These are phyloP conservation scores for Russula lepida DNA, from an alignment of 768 basidiomycete species.

Conservation along the genomic window DNA sequence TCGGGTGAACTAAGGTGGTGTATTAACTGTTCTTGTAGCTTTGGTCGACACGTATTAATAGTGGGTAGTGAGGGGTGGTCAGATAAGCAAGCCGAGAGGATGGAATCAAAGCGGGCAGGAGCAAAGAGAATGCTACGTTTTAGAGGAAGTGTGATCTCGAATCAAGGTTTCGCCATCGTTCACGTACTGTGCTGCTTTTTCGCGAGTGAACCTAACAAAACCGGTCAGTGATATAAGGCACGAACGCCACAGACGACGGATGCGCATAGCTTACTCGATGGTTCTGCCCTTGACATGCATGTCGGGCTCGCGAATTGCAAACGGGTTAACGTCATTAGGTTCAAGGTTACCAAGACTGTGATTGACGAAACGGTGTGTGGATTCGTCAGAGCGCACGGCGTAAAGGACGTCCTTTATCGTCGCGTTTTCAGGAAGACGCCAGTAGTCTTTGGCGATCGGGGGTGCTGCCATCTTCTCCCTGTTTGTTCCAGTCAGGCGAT, in stretches of 20 bases:
- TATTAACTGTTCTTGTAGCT: background rate
- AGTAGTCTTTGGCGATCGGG: conserved; percentile 90
- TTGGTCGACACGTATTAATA: background rate
- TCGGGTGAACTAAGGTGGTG: background rate
- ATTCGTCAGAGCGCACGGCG: conserved; percentile 88
- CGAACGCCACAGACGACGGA: background rate
- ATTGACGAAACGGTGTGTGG: conserved; percentile 91
- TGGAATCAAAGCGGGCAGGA: background rate
- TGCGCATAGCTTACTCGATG: conserved; percentile 46
- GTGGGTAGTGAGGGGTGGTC: background rate
- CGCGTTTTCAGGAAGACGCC: conserved; percentile 66
- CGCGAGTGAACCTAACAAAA: conserved; percentile 11
- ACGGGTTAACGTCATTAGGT: conserved; percentile 76
- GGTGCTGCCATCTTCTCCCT: conserved; percentile 71
- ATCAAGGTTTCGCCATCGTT: conserved; percentile 9
- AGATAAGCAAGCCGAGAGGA: background rate
- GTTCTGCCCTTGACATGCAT: conserved; percentile 76
- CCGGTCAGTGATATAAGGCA: background rate
- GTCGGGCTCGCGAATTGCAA: conserved; percentile 80
- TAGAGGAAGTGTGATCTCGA: background rate
- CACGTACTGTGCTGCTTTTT: conserved; percentile 15
- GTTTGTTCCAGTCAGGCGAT: background rate
- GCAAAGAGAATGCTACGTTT: background rate
- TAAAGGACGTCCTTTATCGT: conserved; percentile 84
- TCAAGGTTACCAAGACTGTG: conserved; percentile 89